Evolutionary conservation across 129 eudicot genomes (phyloP).

Genomic region (Tagetes patula): DNA sequence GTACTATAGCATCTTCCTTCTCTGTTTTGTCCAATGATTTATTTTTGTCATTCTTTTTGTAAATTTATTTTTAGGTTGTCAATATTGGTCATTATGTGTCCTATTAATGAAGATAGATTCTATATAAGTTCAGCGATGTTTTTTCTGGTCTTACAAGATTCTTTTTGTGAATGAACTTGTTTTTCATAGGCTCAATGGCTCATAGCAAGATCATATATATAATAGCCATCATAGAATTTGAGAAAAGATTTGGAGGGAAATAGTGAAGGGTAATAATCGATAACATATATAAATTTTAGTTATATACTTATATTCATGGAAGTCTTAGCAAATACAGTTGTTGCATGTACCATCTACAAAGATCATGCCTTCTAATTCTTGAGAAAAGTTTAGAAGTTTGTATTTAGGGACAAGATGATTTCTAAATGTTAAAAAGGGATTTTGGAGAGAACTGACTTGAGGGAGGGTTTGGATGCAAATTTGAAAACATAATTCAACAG

Average conservation of each 20-base stretch:
- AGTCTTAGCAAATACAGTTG: neutral
- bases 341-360: neutral
- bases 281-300: neutral
- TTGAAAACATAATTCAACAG: neutral
- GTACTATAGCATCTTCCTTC: constrained; percentile 17
- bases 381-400: neutral
- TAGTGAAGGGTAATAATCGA: neutral
- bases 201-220: neutral
- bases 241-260: neutral
- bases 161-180: neutral
- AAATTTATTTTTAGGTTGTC: constrained; percentile 6
- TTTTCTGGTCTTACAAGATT: neutral
- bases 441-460: constrained; percentile 6
- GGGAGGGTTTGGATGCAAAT: neutral
- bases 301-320: neutral
- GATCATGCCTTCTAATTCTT: neutral
- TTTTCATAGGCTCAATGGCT: neutral
- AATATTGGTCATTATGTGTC: constrained; percentile 10
- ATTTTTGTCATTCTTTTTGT: neutral
- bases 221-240: neutral
- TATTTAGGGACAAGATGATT: neutral
- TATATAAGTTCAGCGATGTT: neutral
- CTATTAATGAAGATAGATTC: neutral
- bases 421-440: neutral
- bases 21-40: neutral